These are phyloP conservation scores for Fusarium brachygibbosum DNA, from an alignment of 2,329 filamentous ascomycete species.

Conservation along the genomic window DNA sequence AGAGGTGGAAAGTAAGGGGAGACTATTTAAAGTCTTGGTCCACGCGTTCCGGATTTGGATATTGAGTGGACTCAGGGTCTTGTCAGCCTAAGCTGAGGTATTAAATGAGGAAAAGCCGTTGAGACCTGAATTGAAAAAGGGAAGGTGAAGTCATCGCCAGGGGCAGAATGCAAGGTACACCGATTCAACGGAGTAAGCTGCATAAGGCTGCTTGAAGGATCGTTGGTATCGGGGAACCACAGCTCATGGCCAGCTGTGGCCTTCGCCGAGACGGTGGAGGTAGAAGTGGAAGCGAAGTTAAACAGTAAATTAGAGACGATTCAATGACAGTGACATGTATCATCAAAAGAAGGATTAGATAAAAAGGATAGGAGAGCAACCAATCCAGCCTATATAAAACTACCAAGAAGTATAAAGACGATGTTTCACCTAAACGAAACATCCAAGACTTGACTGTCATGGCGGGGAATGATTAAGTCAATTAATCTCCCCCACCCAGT, in stretches of 20 bases:
- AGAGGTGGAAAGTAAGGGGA: slow-evolving; percentile 1
- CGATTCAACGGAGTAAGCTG: not conserved
- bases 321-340: fast-evolving
- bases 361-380: fast-evolving
- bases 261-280: not conserved
- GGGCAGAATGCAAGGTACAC: not conserved
- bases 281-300: no score
- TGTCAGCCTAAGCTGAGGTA: not conserved
- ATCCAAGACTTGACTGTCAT: not conserved
- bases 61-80: not conserved
- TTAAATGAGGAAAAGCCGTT: not conserved
- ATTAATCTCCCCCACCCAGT: not conserved
- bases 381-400: not conserved
- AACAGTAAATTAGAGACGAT: fast-evolving
- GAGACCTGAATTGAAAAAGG: fast-evolving
- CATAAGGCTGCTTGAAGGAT: not conserved
- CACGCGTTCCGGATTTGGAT: slow-evolving; percentile 13
- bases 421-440: not conserved
- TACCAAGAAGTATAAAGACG: not conserved
- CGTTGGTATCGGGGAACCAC: not conserved
- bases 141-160: not conserved
- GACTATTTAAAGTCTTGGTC: slow-evolving; percentile 27
- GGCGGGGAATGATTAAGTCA: not conserved
- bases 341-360: not conserved
- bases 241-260: no score